phyloP scores from a whole-genome alignment of 176 grass and related monocot genomes.

The Ananas comosus region DNA sequence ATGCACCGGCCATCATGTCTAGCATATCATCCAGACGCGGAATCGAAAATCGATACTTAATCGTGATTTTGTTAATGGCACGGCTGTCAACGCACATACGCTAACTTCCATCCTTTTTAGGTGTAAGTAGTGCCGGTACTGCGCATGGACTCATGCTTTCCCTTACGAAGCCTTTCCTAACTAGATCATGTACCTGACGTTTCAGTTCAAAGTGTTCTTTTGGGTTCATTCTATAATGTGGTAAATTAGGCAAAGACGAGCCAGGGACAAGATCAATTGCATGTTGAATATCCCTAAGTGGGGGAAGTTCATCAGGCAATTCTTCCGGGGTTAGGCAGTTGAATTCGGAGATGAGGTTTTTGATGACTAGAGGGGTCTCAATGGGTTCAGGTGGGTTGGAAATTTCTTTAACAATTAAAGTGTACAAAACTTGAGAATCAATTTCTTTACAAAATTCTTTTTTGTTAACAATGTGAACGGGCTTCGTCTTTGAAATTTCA shows the following conservation, averaged over 20 bases:
- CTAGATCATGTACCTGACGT: constrained; percentile 3
- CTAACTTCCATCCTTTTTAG: background rate
- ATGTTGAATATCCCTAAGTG: constrained; percentile 1
- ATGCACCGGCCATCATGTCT: background rate
- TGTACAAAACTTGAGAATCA: background rate
- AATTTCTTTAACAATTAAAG: background rate
- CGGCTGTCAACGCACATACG: background rate
- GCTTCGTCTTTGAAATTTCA: no score
- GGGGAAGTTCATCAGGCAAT: background rate
- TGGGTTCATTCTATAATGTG: background rate
- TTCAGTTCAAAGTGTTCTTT: constrained; percentile 6
- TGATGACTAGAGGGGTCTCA: background rate
- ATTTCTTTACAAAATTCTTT: background rate
- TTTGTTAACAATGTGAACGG: background rate
- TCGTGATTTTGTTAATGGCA: constrained; percentile 4
- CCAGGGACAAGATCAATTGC: constrained; percentile 1
- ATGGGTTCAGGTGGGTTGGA: background rate
- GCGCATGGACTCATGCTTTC: constrained; percentile 13
- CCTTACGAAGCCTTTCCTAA: constrained; percentile 8
- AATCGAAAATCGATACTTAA: background rate
- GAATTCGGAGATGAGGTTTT: background rate
- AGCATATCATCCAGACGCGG: constrained; percentile 7
- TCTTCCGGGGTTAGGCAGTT: background rate
- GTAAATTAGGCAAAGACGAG: background rate
- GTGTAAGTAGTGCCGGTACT: background rate